Evolutionary conservation across 2,329 filamentous ascomycete genomes (phyloP), one percentile per base, ranked within the genome.

Genomic region (Penicillium sp.): DNA sequence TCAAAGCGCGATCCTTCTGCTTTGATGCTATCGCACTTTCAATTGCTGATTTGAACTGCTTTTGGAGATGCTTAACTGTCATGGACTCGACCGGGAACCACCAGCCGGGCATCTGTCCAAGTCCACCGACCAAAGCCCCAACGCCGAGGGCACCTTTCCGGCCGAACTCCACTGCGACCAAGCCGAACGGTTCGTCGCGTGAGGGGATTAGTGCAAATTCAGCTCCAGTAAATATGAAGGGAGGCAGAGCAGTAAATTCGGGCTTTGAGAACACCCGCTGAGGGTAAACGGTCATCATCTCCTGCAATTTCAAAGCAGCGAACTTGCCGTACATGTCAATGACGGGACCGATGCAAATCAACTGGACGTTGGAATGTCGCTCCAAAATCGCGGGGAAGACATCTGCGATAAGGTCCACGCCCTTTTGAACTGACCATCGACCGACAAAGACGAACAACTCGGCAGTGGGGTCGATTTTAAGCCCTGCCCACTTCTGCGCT

Each of bases 131-230:
- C 51, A 84, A 78, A 16, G 84, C 83, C 48, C 85, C 86, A 52
- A 88, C 83, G 68, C 85, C 85, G 34, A 88, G 75, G 10, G 85
- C 86, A 62, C 85, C 86, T 69, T 88, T 88, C 38, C 86, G 78
- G 54, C 85, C 85, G 60, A 88, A 88, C 61, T 88, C 85, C 45
- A 88, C 85, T 21, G 85, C 85, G 9, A 88, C 85, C 39, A 88
- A 74, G 44, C 85, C 86, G 61, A 88, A 88, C 1, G 86, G 85
- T 70, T 88, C 86, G 63, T 88, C 86, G 65, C 86, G 81, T 29
- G 83, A 87, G 13, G 85, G 85, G 55, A 88, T 88, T n/a, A 88
- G 74, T 11, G 85, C 85, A 57, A 88, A 88, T 53, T 88, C 85
- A 9, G 85, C 85, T 42, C 85, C 86, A 50, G 79, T 83, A 72